Base-by-base conservation (phyloP, 495 filamentous ascomycete genomes). In the Cryomyces antarcticus region DNA sequence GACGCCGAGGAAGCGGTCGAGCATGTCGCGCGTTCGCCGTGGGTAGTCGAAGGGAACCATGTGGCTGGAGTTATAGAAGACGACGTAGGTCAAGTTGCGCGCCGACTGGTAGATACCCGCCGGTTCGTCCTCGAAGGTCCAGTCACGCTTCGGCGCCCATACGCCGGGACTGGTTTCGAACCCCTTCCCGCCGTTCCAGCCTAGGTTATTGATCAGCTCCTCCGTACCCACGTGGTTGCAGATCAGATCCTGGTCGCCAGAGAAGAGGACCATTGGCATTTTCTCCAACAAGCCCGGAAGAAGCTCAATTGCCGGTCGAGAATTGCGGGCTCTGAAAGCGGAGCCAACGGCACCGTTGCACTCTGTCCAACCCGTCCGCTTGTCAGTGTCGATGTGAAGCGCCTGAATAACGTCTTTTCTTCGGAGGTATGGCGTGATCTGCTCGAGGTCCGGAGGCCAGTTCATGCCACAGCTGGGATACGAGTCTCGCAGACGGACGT, bases 171-270 rank as follows among this genome's bases (percentile, higher is more conserved):
- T 77, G 5, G 84, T 66, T 52, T 97, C 88, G 51, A 96, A 94
- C 28, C 89, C 89, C 38, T 75, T 84, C 13, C 77, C 87, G 31
- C 78, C 83, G 53, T 82, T 85, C 82, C 85, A 97, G 49, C 80
- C 64, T 75, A 97, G 79, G 60, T 83, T 85, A 58, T 80, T 73
- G 56, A 97, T 94, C 38, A 95, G 57, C 28, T 79, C 71, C 55
- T 97, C 89, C 2, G 89, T 97, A 39, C 89, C 89, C 12, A 96
- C 65, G 57, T 97, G 86, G 57, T 96, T 97, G 67, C 89, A 97
- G 48, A 97, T 96, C 7, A 95, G 62, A 55, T 97, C 89, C 52
- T 88, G 72, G 48, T 89, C 82, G 44, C 89, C 89, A 13, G 84
- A 93, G 66, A 96, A 97, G 24, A 97, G 73, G 2, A 93, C 55